Percentiles rank a stretch among this genome's conserved stretches.
Evolutionary conservation across 1,284 basidiomycete species (phyloP).

Genomic region (Ganoderma multipileum): DNA sequence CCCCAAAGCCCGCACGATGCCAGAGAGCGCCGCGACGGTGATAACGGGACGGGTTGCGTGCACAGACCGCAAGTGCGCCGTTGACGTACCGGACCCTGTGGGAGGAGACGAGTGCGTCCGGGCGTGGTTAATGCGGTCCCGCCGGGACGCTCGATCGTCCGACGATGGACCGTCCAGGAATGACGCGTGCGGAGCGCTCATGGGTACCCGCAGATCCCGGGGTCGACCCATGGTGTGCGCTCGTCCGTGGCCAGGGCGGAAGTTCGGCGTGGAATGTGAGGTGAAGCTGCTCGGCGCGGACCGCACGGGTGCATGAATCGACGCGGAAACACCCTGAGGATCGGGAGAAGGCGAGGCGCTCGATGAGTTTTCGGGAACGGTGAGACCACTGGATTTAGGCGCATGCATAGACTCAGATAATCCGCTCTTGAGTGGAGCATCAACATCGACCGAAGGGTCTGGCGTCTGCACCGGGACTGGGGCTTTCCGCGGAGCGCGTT

Average conservation of each 20-base stretch:
- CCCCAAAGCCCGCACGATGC: slow-evolving; percentile 65
- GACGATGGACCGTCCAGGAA: slow-evolving; percentile 26
- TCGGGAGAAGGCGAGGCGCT: slow-evolving; percentile 24
- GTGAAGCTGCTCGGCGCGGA: slow-evolving; percentile 43
- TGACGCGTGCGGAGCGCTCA: slow-evolving; percentile 27
- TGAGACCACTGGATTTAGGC: slow-evolving; percentile 8
- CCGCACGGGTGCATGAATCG: slow-evolving; percentile 56
- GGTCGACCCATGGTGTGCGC: slow-evolving; percentile 58
- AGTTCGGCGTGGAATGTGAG: slow-evolving; percentile 35
- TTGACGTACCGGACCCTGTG: slow-evolving; percentile 35
- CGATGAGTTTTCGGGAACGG: slow-evolving; percentile 5
- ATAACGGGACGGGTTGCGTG: slow-evolving; percentile 68
- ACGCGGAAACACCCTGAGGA: slow-evolving; percentile 42
- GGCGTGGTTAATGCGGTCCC: slow-evolving; percentile 45
- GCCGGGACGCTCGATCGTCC: slow-evolving; percentile 24
- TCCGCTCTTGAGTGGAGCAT: slow-evolving; percentile 37
- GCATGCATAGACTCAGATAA: slow-evolving; percentile 27
- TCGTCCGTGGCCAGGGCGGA: slow-evolving; percentile 52
- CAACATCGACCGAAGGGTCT: slow-evolving; percentile 4
- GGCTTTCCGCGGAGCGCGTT: slow-evolving; percentile 17
- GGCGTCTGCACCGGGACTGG: slow-evolving; percentile 17
- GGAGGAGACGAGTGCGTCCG: slow-evolving; percentile 75
- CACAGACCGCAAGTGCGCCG: slow-evolving; percentile 43
- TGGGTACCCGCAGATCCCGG: slow-evolving; percentile 21
- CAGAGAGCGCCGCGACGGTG: slow-evolving; percentile 70